phyloP scores from a whole-genome alignment of 495 filamentous ascomycete genomes.

The Penicillium canariense region DNA sequence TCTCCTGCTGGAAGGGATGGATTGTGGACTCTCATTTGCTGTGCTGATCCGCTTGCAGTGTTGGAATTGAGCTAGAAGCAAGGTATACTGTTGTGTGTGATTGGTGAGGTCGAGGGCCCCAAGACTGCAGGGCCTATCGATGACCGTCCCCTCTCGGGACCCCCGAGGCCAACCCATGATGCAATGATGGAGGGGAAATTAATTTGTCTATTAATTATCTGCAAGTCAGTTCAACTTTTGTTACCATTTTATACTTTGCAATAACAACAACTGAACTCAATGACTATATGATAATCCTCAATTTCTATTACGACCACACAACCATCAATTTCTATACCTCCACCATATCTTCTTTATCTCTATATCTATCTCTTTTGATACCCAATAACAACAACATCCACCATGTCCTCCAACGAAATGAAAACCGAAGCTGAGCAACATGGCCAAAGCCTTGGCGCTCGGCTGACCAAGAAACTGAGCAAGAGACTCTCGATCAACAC shows the following conservation, averaged over 20 bases:
- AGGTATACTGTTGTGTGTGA: not conserved
- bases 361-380: constrained; percentile 1
- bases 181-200: constrained; percentile 12
- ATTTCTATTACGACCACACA: constrained; percentile 8
- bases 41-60: constrained; percentile 10
- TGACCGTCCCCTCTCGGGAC: constrained; percentile 3
- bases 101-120: not conserved
- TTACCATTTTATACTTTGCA: not conserved
- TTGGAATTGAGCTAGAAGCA: constrained; percentile 1
- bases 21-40: not conserved
- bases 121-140: not conserved
- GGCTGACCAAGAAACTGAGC: constrained; percentile 20
- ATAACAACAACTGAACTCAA: constrained; percentile 20
- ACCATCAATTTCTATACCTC: not conserved
- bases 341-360: constrained; percentile 1
- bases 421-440: constrained; percentile 14
- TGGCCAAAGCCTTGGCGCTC: constrained; percentile 15
- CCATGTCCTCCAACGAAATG: constrained; percentile 21
- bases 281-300: constrained; percentile 18
- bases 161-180: constrained; percentile 23
- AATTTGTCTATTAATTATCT: constrained; percentile 16
- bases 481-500: constrained; percentile 15
- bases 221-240: not conserved
- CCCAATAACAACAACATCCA: constrained; percentile 1
- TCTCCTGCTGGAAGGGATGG: not conserved